Conservation (phyloP, 805 yeast species). For the Saccharomycopsis guyanensis region DNA sequence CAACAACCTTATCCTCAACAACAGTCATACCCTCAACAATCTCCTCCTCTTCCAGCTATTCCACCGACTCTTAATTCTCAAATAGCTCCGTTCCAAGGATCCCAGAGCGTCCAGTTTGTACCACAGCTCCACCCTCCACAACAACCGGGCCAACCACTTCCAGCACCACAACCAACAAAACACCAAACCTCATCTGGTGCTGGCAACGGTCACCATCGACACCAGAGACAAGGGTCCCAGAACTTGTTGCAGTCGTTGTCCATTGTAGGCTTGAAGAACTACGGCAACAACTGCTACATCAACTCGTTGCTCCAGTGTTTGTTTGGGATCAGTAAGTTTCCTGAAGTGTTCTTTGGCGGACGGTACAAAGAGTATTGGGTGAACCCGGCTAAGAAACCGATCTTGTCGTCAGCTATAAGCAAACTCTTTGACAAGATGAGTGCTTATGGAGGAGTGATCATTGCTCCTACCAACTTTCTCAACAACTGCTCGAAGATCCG, state of each 20-base stretch:
- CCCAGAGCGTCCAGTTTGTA: neutral
- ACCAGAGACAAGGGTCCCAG: slow-evolving; percentile 32
- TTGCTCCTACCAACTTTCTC: slow-evolving; percentile 60
- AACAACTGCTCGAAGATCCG: slow-evolving; percentile 43
- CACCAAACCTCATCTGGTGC: slow-evolving; percentile 3
- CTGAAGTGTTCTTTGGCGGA: slow-evolving; percentile 40
- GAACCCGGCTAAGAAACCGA: slow-evolving; percentile 26
- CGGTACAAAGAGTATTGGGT: slow-evolving; percentile 33
- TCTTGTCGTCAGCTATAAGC: slow-evolving; percentile 44
- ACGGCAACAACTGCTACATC: slow-evolving; percentile 71
- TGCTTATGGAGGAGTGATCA: slow-evolving; percentile 49
- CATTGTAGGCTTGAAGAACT: slow-evolving; percentile 56
- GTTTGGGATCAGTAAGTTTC: slow-evolving; percentile 45
- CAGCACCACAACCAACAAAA: slow-evolving; percentile 7
- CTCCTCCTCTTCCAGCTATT: neutral
- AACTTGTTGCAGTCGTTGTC: slow-evolving; percentile 35
- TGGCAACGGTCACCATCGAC: slow-evolving; percentile 1
- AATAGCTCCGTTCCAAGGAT: neutral
- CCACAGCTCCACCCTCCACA: slow-evolving; percentile 15
- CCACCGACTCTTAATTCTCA: neutral
- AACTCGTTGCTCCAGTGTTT: slow-evolving; percentile 68
- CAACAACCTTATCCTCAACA: neutral
- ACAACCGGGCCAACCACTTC: slow-evolving; percentile 5
- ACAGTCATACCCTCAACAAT: neutral
- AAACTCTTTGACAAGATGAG: slow-evolving; percentile 51